These are phyloP conservation scores for Talaromyces proteolyticus DNA, from an alignment of 495 filamentous ascomycete genomes.

Conservation along the genomic window DNA sequence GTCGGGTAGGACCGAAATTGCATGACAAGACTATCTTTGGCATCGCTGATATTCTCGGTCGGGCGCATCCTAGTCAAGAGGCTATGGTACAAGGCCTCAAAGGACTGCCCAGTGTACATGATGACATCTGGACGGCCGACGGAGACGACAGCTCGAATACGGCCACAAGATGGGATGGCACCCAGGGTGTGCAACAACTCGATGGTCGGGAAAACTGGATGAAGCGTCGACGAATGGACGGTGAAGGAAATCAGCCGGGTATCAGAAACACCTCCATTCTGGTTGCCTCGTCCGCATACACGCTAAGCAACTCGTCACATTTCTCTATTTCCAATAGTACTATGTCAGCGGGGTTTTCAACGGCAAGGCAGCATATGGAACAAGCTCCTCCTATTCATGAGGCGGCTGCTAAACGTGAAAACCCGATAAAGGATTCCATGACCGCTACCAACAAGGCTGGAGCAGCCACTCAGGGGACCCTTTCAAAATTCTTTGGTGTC, in stretches of 20 bases:
- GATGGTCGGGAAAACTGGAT: constrained; percentile 13
- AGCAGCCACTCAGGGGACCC: constrained; percentile 26
- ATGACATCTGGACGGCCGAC: constrained; percentile 58
- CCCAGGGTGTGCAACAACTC: constrained; percentile 8
- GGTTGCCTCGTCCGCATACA: constrained; percentile 16
- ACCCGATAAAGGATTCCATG: neutral
- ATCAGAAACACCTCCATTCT: neutral
- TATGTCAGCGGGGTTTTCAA: constrained; percentile 29
- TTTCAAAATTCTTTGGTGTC: constrained; percentile 31
- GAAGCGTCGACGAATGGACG: constrained; percentile 30
- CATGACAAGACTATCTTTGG: constrained; percentile 46
- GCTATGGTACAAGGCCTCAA: constrained; percentile 41
- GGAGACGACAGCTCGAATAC: constrained; percentile 44
- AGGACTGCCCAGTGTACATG: constrained; percentile 43
- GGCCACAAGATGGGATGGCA: constrained; percentile 27
- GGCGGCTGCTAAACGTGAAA: constrained; percentile 14
- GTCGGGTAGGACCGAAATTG: constrained; percentile 52
- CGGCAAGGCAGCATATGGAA: constrained; percentile 38
- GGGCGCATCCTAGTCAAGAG: constrained; percentile 42
- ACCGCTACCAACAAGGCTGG: constrained; percentile 16
- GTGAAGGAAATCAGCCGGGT: constrained; percentile 4
- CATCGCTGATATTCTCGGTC: constrained; percentile 58
- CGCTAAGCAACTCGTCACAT: constrained; percentile 23
- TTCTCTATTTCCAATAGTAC: constrained; percentile 27
- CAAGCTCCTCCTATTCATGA: constrained; percentile 6